These are phyloP conservation scores for Heritiera fomes DNA, from an alignment of 345 rosid species.

Conservation along the genomic window DNA sequence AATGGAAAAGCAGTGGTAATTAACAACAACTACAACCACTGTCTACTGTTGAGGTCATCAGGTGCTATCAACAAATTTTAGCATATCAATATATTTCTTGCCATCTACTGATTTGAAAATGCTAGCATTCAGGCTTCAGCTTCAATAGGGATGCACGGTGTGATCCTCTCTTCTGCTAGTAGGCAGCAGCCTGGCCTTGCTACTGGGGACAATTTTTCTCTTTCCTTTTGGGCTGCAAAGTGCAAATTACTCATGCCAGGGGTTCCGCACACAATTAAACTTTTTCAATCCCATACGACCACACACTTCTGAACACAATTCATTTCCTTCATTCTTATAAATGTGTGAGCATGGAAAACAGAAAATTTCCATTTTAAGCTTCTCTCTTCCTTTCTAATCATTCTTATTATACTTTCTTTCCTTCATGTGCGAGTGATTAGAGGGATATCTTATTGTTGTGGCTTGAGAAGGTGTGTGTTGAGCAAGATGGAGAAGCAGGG, in stretches of 20 bases:
- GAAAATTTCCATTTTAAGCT: conserved; percentile 24
- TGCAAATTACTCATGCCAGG: background rate
- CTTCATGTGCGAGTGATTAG: background rate
- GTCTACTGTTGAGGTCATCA: no score
- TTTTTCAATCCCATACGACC: conserved; percentile 16
- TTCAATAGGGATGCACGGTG: no score
- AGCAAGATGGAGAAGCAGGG: conserved; percentile 99
- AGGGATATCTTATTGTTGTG: background rate
- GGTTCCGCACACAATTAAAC: conserved; percentile 45
- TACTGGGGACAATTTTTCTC: background rate
- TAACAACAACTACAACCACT: background rate
- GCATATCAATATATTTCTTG: no score
- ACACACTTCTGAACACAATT: background rate
- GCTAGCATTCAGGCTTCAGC: background rate
- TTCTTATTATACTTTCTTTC: background rate
- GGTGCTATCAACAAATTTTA: no score
- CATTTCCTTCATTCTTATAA: conserved; percentile 45
- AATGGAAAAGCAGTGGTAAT: background rate
- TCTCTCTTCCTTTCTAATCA: conserved; percentile 8
- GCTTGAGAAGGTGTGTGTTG: conserved; percentile 50
- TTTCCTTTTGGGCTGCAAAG: no score
- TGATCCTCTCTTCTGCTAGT: no score
- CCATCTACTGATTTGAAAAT: no score
- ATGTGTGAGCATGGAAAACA: conserved; percentile 40
- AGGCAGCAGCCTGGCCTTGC: no score